phyloP scores from a whole-genome alignment of 106 monocot genomes.

The Dendrobium chrysotoxum region DNA sequence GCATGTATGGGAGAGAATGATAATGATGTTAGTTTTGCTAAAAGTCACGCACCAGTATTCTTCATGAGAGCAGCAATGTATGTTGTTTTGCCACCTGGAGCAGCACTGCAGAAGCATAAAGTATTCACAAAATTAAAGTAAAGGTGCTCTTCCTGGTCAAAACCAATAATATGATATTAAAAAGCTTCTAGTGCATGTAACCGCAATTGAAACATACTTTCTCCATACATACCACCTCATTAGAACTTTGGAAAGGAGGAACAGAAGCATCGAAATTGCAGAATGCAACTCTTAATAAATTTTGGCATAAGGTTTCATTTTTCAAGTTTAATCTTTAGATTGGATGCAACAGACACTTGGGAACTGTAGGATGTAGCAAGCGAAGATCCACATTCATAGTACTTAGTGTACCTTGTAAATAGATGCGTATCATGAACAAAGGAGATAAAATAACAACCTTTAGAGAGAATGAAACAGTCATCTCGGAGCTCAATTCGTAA shows the following conservation, averaged over 20 bases:
- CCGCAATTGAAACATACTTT: background rate
- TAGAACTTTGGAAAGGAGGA: background rate
- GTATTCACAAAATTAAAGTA: conserved; percentile 1
- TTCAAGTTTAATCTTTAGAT: too few species aligned
- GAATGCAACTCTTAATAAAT: background rate
- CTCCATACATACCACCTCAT: background rate
- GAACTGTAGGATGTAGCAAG: background rate
- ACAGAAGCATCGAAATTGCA: background rate
- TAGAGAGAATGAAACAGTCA: background rate
- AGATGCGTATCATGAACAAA: background rate
- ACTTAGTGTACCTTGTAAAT: background rate
- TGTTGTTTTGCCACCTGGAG: conserved; percentile 98
- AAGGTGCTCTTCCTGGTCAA: background rate
- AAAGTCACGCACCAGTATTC: conserved; percentile 61
- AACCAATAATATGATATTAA: background rate
- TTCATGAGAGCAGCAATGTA: conserved; percentile 97
- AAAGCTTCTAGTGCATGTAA: background rate
- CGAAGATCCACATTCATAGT: background rate
- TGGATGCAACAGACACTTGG: too few species aligned
- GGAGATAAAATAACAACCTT: background rate
- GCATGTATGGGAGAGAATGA: background rate
- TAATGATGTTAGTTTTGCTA: background rate
- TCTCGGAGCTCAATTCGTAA: background rate
- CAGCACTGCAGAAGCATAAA: conserved; percentile 48
- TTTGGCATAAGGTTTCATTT: background rate